These are phyloP conservation scores for Globisporangium splendens DNA, from an alignment of 352 stramenopile species.

Conservation along the genomic window DNA sequence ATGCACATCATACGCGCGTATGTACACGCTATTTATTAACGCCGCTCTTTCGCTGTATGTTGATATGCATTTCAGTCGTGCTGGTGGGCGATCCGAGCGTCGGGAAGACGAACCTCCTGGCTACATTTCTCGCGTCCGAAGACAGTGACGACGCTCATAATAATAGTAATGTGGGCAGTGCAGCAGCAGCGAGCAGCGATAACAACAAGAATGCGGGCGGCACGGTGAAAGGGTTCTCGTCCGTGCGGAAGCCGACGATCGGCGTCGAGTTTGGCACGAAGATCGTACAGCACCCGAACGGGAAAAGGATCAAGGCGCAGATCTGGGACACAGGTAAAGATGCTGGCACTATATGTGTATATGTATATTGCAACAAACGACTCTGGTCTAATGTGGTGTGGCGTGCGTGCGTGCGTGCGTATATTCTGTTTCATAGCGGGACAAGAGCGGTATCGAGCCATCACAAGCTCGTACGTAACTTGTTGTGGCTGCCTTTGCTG, in stretches of 20 bases:
- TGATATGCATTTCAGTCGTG: constrained; percentile 37
- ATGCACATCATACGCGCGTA: not conserved
- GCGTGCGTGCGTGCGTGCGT: not conserved
- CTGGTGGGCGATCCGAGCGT: constrained; percentile 82
- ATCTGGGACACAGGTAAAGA: constrained; percentile 68
- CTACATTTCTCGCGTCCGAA: constrained; percentile 64
- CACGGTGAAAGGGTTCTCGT: constrained; percentile 41
- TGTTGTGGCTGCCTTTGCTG: not conserved
- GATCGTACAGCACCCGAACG: constrained; percentile 68
- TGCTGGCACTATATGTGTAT: too few species aligned
- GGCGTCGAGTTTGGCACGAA: constrained; percentile 82
- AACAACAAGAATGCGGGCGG: constrained; percentile 24
- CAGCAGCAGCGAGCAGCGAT: not conserved
- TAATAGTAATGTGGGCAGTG: not conserved
- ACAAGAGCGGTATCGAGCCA: constrained; percentile 78
- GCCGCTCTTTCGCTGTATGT: not conserved
- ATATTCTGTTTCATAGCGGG: constrained; percentile 45
- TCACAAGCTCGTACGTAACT: constrained; percentile 66
- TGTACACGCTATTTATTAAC: not conserved
- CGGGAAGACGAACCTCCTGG: constrained; percentile 89
- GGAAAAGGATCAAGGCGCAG: constrained; percentile 79
- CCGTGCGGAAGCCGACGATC: constrained; percentile 70
- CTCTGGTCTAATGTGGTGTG: not conserved
- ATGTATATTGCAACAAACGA: too few species aligned
- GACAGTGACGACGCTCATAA: not conserved